Percentiles rank a stretch among this genome's conserved stretches.
Evolutionary conservation across 805 yeast genomes (phyloP).

Genomic region (Hyphopichia homilentoma): DNA sequence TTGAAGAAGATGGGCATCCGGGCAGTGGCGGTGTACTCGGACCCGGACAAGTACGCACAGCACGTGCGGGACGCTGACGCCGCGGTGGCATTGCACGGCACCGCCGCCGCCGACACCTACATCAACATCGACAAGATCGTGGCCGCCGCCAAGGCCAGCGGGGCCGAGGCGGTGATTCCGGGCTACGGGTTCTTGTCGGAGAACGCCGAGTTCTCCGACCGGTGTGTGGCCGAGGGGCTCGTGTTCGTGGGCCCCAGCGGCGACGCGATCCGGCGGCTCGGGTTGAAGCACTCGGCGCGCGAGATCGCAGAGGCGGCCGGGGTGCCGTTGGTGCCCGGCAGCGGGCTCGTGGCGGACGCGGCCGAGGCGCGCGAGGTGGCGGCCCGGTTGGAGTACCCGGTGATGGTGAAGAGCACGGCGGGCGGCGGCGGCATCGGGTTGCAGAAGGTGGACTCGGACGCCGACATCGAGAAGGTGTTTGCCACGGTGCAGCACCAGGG

Average conservation of each 20-base stretch:
- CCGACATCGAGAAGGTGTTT: slow-evolving; percentile 79
- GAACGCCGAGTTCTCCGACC: slow-evolving; percentile 92
- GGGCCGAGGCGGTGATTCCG: slow-evolving; percentile 94
- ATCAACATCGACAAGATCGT: slow-evolving; percentile 81
- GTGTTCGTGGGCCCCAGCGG: slow-evolving; percentile 97
- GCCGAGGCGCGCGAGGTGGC: slow-evolving; percentile 78
- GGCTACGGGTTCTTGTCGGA: slow-evolving; percentile 97
- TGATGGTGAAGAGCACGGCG: slow-evolving; percentile 96
- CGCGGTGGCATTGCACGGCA: slow-evolving; percentile 75
- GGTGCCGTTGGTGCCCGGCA: slow-evolving; percentile 97
- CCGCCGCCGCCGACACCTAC: slow-evolving; percentile 87
- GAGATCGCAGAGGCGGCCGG: slow-evolving; percentile 88
- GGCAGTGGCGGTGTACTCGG: slow-evolving; percentile 87
- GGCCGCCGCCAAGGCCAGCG: slow-evolving; percentile 75
- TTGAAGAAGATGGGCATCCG: slow-evolving; percentile 73
- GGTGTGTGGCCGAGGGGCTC: slow-evolving; percentile 77
- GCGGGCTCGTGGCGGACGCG: slow-evolving; percentile 70
- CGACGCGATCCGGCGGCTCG: slow-evolving; percentile 84
- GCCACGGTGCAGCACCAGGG: slow-evolving; percentile 94
- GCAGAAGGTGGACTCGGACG: slow-evolving; percentile 83
- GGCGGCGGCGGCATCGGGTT: slow-evolving; percentile 99
- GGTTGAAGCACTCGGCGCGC: slow-evolving; percentile 95
- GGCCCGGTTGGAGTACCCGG: slow-evolving; percentile 72
- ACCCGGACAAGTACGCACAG: slow-evolving; percentile 82
- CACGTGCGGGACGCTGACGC: slow-evolving; percentile 84